A percentile compares a stretch with the other conserved stretches of the same genome.
Evolutionary conservation across 2,329 filamentous ascomycete genomes (phyloP).

Genomic region (Ophiostoma novo-ulmi): DNA sequence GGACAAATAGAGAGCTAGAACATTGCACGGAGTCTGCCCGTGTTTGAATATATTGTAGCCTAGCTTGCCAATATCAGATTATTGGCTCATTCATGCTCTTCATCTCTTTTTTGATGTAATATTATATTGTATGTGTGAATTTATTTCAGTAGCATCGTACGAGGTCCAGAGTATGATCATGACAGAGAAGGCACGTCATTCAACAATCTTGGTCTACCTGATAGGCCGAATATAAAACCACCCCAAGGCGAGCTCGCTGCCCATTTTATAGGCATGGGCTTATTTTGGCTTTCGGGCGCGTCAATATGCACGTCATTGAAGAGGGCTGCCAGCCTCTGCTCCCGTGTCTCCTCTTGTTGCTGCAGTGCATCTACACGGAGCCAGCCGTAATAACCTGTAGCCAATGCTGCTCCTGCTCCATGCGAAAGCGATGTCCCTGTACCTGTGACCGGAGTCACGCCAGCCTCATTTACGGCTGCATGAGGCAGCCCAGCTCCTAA

Average conservation of each 20-base stretch:
- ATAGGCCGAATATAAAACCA: slow-evolving; percentile 34
- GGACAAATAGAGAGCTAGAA: background rate
- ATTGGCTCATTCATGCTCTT: background rate
- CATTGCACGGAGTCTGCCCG: background rate
- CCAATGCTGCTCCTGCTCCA: slow-evolving; percentile 28
- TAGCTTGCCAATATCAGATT: background rate
- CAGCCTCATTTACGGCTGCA: slow-evolving; percentile 17
- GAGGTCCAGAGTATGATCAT: background rate
- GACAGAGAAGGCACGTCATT: background rate
- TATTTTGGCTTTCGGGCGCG: background rate
- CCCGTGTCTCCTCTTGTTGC: background rate
- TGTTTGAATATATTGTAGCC: background rate
- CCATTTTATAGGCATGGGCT: slow-evolving; percentile 38
- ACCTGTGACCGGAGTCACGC: slow-evolving; percentile 24
- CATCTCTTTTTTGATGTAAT: background rate
- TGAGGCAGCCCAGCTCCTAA: background rate
- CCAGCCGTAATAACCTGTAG: slow-evolving; percentile 48
- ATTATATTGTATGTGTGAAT: background rate
- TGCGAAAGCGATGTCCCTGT: slow-evolving; percentile 21
- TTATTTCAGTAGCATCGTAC: background rate
- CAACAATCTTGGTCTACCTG: background rate
- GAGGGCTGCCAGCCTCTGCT: slow-evolving; percentile 38
- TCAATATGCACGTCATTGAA: slow-evolving; percentile 32
- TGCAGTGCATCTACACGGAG: slow-evolving; percentile 37
- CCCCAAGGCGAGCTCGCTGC: slow-evolving; percentile 47